Evolutionary conservation across 2,329 filamentous ascomycete species (phyloP).

Genomic region (Herpotrichia juniperi): DNA sequence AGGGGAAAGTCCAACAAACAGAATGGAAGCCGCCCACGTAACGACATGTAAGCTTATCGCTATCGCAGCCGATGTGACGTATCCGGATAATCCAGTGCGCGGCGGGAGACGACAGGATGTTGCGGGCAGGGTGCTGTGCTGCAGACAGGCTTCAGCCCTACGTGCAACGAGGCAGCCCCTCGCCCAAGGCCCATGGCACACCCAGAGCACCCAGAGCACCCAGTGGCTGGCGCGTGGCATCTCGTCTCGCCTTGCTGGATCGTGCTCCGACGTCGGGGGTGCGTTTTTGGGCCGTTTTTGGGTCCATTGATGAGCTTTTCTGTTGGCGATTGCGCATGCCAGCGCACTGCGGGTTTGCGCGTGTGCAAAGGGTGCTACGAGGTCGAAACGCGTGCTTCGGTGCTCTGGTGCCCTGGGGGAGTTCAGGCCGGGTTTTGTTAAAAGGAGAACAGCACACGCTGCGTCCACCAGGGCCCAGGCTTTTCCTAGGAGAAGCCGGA

Average conservation of each 20-base stretch:
- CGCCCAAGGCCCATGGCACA: no score
- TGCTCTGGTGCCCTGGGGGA: no score
- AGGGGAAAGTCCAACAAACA: slow-evolving; percentile 5
- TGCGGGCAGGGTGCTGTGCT: neutral
- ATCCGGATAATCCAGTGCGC: slow-evolving; percentile 5
- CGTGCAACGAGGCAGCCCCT: neutral
- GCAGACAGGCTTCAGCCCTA: slow-evolving; percentile 12
- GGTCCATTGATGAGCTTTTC: neutral
- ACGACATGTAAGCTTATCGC: slow-evolving; percentile 4
- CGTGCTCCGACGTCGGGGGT: slow-evolving; percentile 23
- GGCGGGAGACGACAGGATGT: neutral
- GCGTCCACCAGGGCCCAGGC: no score
- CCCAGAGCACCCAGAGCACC: no score
- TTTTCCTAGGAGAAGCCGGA: slow-evolving; percentile 41
- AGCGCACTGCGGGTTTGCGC: no score
- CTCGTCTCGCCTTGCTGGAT: slow-evolving; percentile 12
- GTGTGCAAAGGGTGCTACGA: no score
- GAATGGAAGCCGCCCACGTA: slow-evolving; percentile 4
- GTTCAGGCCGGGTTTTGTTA: no score
- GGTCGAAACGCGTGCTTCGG: no score
- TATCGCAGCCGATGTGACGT: slow-evolving; percentile 3
- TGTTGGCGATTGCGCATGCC: neutral
- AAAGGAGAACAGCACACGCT: no score
- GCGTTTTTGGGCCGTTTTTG: slow-evolving; percentile 7
- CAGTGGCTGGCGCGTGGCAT: slow-evolving; percentile 23